Evolutionary conservation across 495 filamentous ascomycete genomes (phyloP).

Genomic region (Penicillium subrubescens): DNA sequence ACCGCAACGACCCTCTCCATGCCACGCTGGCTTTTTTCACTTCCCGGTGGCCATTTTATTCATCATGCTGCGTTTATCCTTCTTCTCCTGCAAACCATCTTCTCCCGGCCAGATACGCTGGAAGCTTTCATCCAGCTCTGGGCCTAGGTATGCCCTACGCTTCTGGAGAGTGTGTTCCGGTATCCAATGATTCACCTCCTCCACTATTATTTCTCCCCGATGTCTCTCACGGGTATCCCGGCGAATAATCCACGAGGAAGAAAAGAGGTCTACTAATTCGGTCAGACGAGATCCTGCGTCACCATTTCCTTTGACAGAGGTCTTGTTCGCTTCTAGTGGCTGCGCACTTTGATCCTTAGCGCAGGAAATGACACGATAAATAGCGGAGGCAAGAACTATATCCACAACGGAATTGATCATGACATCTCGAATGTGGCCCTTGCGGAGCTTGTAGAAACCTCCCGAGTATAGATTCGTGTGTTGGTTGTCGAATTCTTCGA

Average conservation of each 20-base stretch:
- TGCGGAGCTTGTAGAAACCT: neutral
- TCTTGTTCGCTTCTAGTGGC: neutral
- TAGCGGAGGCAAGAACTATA: neutral
- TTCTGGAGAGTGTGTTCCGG: neutral
- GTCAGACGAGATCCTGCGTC: neutral
- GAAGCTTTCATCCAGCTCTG: neutral
- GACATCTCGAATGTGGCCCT: neutral
- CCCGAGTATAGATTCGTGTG: neutral
- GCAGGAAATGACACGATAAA: neutral
- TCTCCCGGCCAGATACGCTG: neutral
- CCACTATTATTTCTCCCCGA: neutral
- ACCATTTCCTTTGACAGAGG: neutral
- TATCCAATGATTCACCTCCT: neutral
- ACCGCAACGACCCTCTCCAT: neutral
- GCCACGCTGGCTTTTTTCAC: neutral
- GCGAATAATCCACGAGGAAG: neutral
- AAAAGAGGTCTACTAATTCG: neutral
- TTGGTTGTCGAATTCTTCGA: neutral
- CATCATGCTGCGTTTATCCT: neutral
- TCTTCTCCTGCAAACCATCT: neutral
- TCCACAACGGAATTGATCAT: neutral
- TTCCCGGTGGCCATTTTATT: neutral
- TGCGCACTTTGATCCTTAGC: neutral
- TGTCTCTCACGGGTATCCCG: neutral
- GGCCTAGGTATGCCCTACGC: neutral